A percentile compares a stretch with the other conserved stretches of the same genome.
phyloP scores from a whole-genome alignment of 768 basidiomycete genomes.

The Boletus barrowsii region DNA sequence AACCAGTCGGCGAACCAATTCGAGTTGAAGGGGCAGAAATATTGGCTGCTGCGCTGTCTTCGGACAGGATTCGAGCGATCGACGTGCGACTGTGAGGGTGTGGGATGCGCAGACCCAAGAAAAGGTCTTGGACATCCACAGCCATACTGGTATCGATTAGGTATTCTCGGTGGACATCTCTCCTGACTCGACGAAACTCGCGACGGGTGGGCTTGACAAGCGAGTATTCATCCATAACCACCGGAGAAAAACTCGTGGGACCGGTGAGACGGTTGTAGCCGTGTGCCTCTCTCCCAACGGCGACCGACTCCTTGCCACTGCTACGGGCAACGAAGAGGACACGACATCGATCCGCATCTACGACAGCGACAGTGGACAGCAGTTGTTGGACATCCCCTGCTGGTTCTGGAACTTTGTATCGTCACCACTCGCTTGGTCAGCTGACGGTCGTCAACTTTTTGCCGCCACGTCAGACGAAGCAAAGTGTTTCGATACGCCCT shows the following conservation, averaged over 20 bases:
- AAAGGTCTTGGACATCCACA: no score
- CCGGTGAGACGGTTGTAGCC: background rate
- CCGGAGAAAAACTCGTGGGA: background rate
- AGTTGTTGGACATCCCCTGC: background rate
- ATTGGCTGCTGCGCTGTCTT: background rate
- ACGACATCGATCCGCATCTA: background rate
- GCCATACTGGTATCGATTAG: no score
- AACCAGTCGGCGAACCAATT: background rate
- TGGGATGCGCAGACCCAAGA: no score
- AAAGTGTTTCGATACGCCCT: background rate
- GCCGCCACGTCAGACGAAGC: background rate
- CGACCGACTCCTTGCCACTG: no score
- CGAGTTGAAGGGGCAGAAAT: background rate
- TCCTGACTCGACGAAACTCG: no score
- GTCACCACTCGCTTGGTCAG: background rate
- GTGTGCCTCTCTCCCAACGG: no score
- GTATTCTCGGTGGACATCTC: no score
- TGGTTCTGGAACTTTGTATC: accelerated
- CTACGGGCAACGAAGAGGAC: background rate
- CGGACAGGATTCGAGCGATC: no score
- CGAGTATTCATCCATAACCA: background rate
- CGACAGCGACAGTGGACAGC: background rate
- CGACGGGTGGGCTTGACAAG: no score
- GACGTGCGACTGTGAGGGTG: no score
- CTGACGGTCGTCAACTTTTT: background rate